phyloP scores from a whole-genome alignment of 768 basidiomycete species.

The Tylopilus rubrobrunneus region DNA sequence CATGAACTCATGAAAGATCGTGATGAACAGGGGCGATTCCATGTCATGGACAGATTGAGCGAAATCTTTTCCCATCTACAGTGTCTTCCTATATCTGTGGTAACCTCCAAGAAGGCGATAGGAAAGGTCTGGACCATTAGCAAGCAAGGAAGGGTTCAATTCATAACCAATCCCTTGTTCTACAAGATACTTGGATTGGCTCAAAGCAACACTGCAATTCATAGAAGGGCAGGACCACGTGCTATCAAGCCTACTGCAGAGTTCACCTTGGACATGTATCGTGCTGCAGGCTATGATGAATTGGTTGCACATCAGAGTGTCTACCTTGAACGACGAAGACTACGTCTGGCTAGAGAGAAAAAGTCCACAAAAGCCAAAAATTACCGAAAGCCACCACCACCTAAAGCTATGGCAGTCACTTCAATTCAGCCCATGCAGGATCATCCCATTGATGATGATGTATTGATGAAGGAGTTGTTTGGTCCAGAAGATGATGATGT shows the following conservation, averaged over 20 bases:
- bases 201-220: neutral
- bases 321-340: neutral
- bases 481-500: too few species aligned
- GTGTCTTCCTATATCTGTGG: neutral
- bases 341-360: neutral
- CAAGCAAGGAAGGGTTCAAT: neutral
- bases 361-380: neutral
- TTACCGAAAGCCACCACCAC: neutral
- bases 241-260: neutral
- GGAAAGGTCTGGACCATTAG: neutral
- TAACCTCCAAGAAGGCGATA: neutral
- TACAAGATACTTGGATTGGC: neutral
- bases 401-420: neutral
- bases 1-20: conserved; percentile 1
- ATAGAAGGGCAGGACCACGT: neutral
- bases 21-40: neutral
- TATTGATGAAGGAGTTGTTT: too few species aligned
- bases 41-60: neutral
- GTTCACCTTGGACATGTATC: neutral
- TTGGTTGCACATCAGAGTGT: neutral
- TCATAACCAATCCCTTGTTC: neutral
- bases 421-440: too few species aligned
- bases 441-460: too few species aligned
- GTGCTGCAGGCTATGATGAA: neutral
- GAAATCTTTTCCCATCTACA: conserved; percentile 1